phyloP scores from a whole-genome alignment of 106 monocot species.

The Dioscorea dumetorum region DNA sequence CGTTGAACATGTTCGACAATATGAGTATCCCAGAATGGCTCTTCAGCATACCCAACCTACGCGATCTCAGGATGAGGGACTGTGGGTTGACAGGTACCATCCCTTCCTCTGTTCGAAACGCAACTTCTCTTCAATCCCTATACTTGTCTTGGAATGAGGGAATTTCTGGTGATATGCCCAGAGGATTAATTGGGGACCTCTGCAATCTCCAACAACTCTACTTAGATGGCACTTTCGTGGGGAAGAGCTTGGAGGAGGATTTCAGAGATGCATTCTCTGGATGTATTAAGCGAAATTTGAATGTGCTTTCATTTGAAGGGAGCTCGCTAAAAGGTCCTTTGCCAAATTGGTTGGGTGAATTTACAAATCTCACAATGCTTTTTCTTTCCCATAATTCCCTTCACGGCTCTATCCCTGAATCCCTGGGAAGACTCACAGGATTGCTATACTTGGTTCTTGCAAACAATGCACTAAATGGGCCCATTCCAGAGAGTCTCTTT shows the following conservation, averaged over 20 bases:
- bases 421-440: neutral
- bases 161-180: neutral
- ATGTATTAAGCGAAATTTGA: neutral
- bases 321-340: neutral
- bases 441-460: neutral
- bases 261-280: neutral
- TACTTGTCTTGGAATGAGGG: neutral
- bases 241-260: neutral
- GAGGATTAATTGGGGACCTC: neutral
- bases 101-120: neutral
- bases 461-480: neutral
- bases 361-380: neutral
- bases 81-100: neutral
- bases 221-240: neutral
- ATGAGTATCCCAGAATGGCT: neutral
- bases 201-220: neutral
- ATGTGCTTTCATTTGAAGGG: neutral
- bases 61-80: neutral
- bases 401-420: neutral
- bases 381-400: neutral
- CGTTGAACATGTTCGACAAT: neutral
- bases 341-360: neutral
- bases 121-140: neutral
- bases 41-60: neutral
- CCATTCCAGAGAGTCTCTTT: conserved; percentile 3